Evolutionary conservation across 2,329 filamentous ascomycete species (phyloP).

Genomic region (Cytospora chrysosperma): DNA sequence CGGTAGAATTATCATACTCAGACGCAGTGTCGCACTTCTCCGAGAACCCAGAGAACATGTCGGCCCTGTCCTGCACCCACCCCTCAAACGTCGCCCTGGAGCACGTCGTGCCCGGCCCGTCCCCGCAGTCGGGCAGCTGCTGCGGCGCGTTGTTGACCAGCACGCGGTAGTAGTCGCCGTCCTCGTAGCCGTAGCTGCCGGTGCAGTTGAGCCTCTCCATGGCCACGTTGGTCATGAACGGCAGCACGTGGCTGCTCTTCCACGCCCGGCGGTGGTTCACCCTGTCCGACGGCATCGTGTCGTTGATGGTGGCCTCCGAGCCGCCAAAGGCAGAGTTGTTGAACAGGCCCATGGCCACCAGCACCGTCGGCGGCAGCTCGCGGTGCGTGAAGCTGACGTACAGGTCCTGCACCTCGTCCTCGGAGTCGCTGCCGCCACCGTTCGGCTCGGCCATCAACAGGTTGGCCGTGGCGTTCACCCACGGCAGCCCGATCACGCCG

Average conservation of each 20-base stretch:
- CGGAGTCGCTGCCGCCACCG: too few relatives aligned
- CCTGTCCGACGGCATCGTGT: slow-evolving; percentile 61
- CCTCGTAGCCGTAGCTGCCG: slow-evolving; percentile 53
- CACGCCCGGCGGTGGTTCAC: slow-evolving; percentile 65
- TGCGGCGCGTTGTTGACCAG: slow-evolving; percentile 46
- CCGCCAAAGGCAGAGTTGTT: slow-evolving; percentile 62
- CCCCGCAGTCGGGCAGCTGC: slow-evolving; percentile 40
- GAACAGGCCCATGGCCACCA: slow-evolving; percentile 67
- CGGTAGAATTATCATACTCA: slow-evolving; percentile 36
- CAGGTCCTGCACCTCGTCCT: slow-evolving; percentile 54
- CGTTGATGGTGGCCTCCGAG: slow-evolving; percentile 51
- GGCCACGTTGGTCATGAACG: slow-evolving; percentile 65
- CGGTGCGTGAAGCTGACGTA: slow-evolving; percentile 70
- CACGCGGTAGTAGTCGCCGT: slow-evolving; percentile 50
- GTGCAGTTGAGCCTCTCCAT: slow-evolving; percentile 63
- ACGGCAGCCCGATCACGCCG: slow-evolving; percentile 62
- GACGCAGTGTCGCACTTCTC: slow-evolving; percentile 36
- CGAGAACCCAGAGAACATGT: slow-evolving; percentile 42
- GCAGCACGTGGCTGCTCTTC: slow-evolving; percentile 61
- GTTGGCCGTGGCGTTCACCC: slow-evolving; percentile 61
- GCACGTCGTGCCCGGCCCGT: slow-evolving; percentile 46
- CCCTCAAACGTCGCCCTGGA: slow-evolving; percentile 39
- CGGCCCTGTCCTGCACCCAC: slow-evolving; percentile 40
- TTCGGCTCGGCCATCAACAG: slow-evolving; percentile 42
- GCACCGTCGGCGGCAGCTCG: slow-evolving; percentile 64